Base-by-base conservation (phyloP, 73 alveolate genomes). In the Tetrahymena borealis region DNA sequence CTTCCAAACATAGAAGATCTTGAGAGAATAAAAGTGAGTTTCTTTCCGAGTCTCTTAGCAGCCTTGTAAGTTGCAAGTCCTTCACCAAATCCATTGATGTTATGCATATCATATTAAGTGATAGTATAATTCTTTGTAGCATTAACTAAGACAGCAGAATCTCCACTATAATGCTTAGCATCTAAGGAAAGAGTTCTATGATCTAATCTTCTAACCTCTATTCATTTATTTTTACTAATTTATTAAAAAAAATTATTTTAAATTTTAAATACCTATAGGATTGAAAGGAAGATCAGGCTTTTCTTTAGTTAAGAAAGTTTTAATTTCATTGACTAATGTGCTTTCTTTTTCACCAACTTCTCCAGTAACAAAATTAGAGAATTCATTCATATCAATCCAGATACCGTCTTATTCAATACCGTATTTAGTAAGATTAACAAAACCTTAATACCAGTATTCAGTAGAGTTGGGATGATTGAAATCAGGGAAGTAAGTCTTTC, bases 301-400 rank as follows among this genome's bases (percentile, higher is more conserved):
- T 39, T 93, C 90, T 20, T 33, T 78, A 32, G 91, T 90, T 9
- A 79, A 28, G 94, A 93, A 60, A 91, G 90, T 78, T 11, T 91
- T 40, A 40, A 91, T 32, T 39, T 43, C 78, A 78, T 78, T 39
- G 28, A 90, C 37, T 33, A 78, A 8, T 40, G 91, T 91, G 13
- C 85, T 60, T 60, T 60, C 85, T 6, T 94, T 94, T 7, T 94
- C 91, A 1, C 35, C 36, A 37, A 93, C 91, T 91, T 95, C 98
- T 24, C 99, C 98, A 40, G 90, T 91, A 12, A 92, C 40, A 92
- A 96, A 96, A 90, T 94, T 96, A 18, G 99, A 94, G 20, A 97
- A 97, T 93, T 98, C 99, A 92, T 98, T 98, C 99, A 98, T 98
- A 79, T 98, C 99, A 32, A 98, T 90, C 99, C 99, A 98, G 79